These are phyloP conservation scores for Microcyclospora tardicrescens DNA, from an alignment of 2,329 filamentous ascomycete species.

Conservation along the genomic window DNA sequence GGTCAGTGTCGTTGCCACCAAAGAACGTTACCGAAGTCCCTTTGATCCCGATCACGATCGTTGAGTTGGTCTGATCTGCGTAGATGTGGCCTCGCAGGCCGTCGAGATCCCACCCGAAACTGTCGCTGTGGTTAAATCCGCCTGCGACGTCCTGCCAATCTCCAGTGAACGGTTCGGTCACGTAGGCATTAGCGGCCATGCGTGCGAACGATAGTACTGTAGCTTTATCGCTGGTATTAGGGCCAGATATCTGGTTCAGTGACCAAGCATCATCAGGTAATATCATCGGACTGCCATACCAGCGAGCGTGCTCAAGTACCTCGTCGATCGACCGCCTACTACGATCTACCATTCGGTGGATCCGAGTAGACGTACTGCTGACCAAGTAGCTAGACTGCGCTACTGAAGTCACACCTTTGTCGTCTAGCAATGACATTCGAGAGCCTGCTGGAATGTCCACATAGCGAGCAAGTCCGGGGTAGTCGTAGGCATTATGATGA, in stretches of 20 bases:
- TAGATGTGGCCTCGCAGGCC: slow-evolving; percentile 84
- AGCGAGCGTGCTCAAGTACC: too few relatives aligned
- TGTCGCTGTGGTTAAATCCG: slow-evolving; percentile 67
- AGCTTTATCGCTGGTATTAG: slow-evolving; percentile 51
- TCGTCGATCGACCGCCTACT: too few relatives aligned
- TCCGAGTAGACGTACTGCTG: too few relatives aligned
- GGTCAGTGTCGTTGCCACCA: slow-evolving; percentile 84
- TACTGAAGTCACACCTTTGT: too few relatives aligned
- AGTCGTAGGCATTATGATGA: too few relatives aligned
- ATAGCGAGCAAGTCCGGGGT: too few relatives aligned
- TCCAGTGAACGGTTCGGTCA: slow-evolving; percentile 23
- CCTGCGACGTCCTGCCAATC: slow-evolving; percentile 71
- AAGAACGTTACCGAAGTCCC: slow-evolving; percentile 56
- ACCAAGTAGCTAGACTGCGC: too few relatives aligned
- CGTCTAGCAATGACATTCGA: too few relatives aligned
- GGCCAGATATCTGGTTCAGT: neutral
- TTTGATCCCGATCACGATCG: slow-evolving; percentile 80
- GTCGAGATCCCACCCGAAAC: slow-evolving; percentile 85
- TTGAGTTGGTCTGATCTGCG: slow-evolving; percentile 69
- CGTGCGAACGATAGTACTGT: slow-evolving; percentile 69
- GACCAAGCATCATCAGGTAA: slow-evolving; percentile 1
- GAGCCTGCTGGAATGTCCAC: too few relatives aligned
- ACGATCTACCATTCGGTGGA: too few relatives aligned
- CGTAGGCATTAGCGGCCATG: slow-evolving; percentile 77
- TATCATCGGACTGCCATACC: slow-evolving; percentile 1